phyloP scores from a whole-genome alignment of 2,329 filamentous ascomycete species.

The Aspergillus tamarii region DNA sequence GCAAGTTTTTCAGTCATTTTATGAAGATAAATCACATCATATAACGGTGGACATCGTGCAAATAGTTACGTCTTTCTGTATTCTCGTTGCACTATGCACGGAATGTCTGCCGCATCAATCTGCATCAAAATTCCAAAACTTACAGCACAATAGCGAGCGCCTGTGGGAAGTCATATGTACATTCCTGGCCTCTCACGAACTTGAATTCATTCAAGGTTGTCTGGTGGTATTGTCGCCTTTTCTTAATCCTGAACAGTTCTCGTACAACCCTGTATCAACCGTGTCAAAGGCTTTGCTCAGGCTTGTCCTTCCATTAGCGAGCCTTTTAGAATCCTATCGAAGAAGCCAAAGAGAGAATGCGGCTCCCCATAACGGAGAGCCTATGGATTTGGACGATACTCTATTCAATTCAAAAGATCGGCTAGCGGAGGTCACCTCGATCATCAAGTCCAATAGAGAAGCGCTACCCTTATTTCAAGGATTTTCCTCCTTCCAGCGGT shows the following conservation, averaged over 20 bases:
- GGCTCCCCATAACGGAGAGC: conserved; percentile 28
- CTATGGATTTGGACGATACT: conserved; percentile 50
- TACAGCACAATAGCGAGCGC: conserved; percentile 31
- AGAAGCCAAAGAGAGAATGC: conserved; percentile 22
- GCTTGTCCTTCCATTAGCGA: conserved; percentile 33
- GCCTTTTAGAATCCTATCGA: conserved; percentile 36
- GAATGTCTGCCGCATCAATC: conserved; percentile 38
- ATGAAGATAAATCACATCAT: conserved; percentile 46
- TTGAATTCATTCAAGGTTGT: conserved; percentile 32
- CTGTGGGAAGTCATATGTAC: conserved; percentile 42
- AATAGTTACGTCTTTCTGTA: conserved; percentile 53
- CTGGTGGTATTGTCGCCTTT: conserved; percentile 40
- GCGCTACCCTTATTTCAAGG: conserved; percentile 37
- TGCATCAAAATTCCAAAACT: conserved; percentile 32
- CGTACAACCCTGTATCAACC: conserved; percentile 21
- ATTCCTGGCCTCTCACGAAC: conserved; percentile 33
- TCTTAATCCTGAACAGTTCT: conserved; percentile 27
- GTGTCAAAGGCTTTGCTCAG: conserved; percentile 28
- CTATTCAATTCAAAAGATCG: conserved; percentile 33
- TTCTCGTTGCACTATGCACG: conserved; percentile 43
- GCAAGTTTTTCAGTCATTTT: conserved; percentile 49
- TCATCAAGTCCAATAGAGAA: conserved; percentile 36
- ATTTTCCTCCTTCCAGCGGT: conserved; percentile 39
- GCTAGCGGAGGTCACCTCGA: conserved; percentile 23
- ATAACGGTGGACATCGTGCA: conserved; percentile 56